Percentiles rank a stretch among this genome's conserved stretches.
Conservation (phyloP, 257 asterid genomes). For the Gardenia jasminoides region DNA sequence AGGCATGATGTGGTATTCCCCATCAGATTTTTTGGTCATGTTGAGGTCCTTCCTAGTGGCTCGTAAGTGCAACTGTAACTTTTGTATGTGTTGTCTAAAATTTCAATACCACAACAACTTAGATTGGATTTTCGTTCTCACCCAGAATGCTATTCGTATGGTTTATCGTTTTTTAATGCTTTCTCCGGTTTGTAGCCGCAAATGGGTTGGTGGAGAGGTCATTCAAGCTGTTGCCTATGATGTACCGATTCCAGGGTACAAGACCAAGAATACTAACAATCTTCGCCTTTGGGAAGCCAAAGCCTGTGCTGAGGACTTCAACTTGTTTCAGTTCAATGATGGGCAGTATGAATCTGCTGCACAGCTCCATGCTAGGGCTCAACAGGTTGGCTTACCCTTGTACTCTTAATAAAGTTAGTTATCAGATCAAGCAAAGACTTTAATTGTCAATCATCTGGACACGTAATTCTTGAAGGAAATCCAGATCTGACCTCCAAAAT, state of each 20-base stretch:
- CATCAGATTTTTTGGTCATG: slow-evolving; percentile 84
- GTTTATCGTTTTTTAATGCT: neutral
- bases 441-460: neutral
- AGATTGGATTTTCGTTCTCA: slow-evolving; percentile 11
- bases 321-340: slow-evolving; percentile 87
- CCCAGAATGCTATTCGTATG: neutral
- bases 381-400: slow-evolving; percentile 57
- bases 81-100: slow-evolving; percentile 13
- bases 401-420: slow-evolving; percentile 3
- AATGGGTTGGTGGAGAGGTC: slow-evolving; percentile 97
- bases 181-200: slow-evolving; percentile 50
- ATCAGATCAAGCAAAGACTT: too few relatives aligned
- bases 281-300: slow-evolving; percentile 99
- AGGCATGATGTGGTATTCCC: slow-evolving; percentile 96
- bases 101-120: neutral
- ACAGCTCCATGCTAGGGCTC: slow-evolving; percentile 90
- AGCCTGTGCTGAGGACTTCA: slow-evolving; percentile 80
- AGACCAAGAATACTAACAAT: slow-evolving; percentile 90
- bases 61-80: slow-evolving; percentile 60
- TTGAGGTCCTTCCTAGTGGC: slow-evolving; percentile 83
- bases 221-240: slow-evolving; percentile 94
- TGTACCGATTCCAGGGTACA: slow-evolving; percentile 99
- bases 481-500: neutral
- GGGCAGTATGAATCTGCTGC: slow-evolving; percentile 98
- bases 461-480: neutral